phyloP scores from a whole-genome alignment of 2,329 filamentous ascomycete species.

The Fusarium buxicola region DNA sequence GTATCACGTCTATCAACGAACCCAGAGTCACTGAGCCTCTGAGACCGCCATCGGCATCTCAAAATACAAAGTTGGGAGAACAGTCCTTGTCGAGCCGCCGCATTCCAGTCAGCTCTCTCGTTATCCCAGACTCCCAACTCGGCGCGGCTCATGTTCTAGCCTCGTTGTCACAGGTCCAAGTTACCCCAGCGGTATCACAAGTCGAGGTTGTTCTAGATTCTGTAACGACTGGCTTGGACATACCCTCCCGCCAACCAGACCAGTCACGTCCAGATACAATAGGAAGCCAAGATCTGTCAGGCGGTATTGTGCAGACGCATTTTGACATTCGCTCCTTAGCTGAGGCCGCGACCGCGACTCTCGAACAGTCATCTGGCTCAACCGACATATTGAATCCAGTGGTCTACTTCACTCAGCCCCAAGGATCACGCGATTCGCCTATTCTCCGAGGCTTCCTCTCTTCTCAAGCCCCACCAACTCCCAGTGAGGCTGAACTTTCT shows the following conservation, averaged over 20 bases:
- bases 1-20: background rate
- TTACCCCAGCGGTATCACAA: constrained; percentile 15
- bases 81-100: constrained; percentile 11
- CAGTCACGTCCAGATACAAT: constrained; percentile 7
- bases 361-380: background rate
- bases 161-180: constrained; percentile 2
- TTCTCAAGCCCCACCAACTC: background rate
- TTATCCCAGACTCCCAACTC: constrained; percentile 41
- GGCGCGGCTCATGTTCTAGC: background rate
- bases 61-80: background rate
- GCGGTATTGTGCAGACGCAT: constrained; percentile 2
- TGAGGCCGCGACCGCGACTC: background rate
- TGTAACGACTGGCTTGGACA: constrained; percentile 25
- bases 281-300: constrained; percentile 9
- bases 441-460: constrained; percentile 7
- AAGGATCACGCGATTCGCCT: constrained; percentile 2
- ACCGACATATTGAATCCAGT: constrained; percentile 8
- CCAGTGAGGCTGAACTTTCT: background rate
- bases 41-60: background rate
- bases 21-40: background rate
- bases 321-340: background rate
- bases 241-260: constrained; percentile 47
- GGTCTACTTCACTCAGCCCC: constrained; percentile 40
- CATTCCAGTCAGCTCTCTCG: constrained; percentile 7
- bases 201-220: constrained; percentile 27